Conservation (phyloP, 1,139 yeast genomes). For the Diutina siamensis region DNA sequence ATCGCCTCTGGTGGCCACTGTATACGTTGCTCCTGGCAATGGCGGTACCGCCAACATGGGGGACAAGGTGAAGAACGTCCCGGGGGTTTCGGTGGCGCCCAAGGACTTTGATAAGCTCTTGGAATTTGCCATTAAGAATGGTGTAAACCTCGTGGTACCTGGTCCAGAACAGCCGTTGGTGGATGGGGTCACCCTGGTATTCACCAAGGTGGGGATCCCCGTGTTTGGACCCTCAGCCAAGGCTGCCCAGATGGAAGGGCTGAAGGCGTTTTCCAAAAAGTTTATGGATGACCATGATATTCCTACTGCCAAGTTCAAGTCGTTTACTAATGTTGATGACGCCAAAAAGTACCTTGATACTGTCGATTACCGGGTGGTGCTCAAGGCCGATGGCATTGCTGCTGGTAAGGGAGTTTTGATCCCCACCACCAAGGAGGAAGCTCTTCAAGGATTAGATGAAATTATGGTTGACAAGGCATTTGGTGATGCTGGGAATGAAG, state of each 20-base stretch:
- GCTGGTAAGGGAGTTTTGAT: slow-evolving; percentile 98
- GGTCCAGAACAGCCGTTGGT: slow-evolving; percentile 99
- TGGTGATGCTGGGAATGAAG: slow-evolving; percentile 92
- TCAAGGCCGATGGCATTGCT: slow-evolving; percentile 96
- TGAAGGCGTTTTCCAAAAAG: slow-evolving; percentile 87
- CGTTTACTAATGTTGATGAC: slow-evolving; percentile 62
- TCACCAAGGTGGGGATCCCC: slow-evolving; percentile 74
- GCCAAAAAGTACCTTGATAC: slow-evolving; percentile 62
- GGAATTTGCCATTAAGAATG: slow-evolving; percentile 57
- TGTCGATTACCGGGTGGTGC: slow-evolving; percentile 69
- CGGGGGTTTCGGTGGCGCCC: slow-evolving; percentile 48
- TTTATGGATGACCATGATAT: slow-evolving; percentile 87
- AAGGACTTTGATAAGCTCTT: slow-evolving; percentile 50
- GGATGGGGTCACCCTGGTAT: slow-evolving; percentile 72
- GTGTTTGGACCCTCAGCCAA: slow-evolving; percentile 89
- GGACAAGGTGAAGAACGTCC: slow-evolving; percentile 54
- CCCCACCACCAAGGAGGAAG: slow-evolving; percentile 78
- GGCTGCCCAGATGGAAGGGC: slow-evolving; percentile 96
- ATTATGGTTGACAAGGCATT: slow-evolving; percentile 86
- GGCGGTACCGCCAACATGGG: slow-evolving; percentile 59
- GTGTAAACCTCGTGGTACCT: slow-evolving; percentile 73
- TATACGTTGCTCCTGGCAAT: slow-evolving; percentile 94
- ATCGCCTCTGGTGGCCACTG: slow-evolving; percentile 56
- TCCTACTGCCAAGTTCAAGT: slow-evolving; percentile 86
- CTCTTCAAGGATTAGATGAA: slow-evolving; percentile 69